phyloP scores from a whole-genome alignment of 495 filamentous ascomycete genomes.

The Penicillium ucsense region DNA sequence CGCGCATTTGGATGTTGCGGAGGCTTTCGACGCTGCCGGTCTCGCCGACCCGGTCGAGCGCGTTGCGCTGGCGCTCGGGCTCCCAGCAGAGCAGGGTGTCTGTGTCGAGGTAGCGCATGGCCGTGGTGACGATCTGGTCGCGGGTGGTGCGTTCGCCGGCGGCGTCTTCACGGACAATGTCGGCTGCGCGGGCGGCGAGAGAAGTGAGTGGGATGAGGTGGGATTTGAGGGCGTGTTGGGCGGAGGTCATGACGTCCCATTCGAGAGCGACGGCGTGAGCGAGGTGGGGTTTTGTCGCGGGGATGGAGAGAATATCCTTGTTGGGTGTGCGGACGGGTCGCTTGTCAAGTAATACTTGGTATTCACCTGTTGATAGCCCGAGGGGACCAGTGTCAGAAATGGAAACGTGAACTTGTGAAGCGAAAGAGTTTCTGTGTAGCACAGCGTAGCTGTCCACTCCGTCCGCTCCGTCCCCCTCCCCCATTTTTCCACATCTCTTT shows the following conservation, averaged over 20 bases:
- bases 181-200: constrained; percentile 65
- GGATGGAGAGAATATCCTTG: constrained; percentile 63
- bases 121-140: constrained; percentile 48
- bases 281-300: constrained; percentile 65
- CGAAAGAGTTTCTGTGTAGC: no score
- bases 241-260: constrained; percentile 77
- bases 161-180: constrained; percentile 63
- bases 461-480: no score
- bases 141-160: constrained; percentile 34
- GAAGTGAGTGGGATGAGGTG: constrained; percentile 90
- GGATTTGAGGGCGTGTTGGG: constrained; percentile 63
- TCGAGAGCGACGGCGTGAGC: constrained; percentile 82
- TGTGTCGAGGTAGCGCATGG: constrained; percentile 82
- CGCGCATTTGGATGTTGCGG: constrained; percentile 58
- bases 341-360: constrained; percentile 69
- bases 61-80: constrained; percentile 40
- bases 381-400: not conserved
- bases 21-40: constrained; percentile 41
- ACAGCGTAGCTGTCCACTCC: no score
- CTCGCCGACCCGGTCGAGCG: constrained; percentile 18
- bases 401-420: no score
- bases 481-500: no score
- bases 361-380: constrained; percentile 30
- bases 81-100: constrained; percentile 94
- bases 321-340: constrained; percentile 69